Conservation (phyloP, 805 yeast species). For the Wickerhamia fluorescens region DNA sequence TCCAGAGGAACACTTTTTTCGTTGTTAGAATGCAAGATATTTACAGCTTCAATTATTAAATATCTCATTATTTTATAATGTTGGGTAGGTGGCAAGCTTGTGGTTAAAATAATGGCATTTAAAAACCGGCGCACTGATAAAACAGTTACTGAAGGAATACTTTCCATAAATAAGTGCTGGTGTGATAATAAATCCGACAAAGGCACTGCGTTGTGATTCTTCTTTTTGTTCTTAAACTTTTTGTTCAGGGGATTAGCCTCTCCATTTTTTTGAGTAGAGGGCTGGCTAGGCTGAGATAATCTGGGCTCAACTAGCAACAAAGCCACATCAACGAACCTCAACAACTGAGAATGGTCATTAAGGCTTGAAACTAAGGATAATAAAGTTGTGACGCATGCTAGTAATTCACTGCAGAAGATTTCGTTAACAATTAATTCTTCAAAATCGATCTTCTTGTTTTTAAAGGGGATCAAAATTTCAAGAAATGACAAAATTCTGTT, state of each 20-base stretch:
- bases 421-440: slow-evolving; percentile 32
- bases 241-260: slow-evolving; percentile 7
- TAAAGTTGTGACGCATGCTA: slow-evolving; percentile 16
- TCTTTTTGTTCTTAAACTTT: slow-evolving; percentile 37
- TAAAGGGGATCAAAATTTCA: slow-evolving; percentile 55
- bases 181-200: slow-evolving; percentile 66
- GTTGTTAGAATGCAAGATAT: slow-evolving; percentile 16
- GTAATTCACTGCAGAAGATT: slow-evolving; percentile 31
- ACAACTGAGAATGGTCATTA: slow-evolving; percentile 45
- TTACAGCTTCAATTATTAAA: slow-evolving; percentile 28
- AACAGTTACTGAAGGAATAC: slow-evolving; percentile 33
- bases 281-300: slow-evolving; percentile 6
- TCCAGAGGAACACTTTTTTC: slow-evolving; percentile 22
- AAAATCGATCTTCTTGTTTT: slow-evolving; percentile 23
- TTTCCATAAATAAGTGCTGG: slow-evolving; percentile 44
- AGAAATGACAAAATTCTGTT: slow-evolving; percentile 44
- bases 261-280: background rate
- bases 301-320: slow-evolving; percentile 36
- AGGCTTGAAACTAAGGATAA: slow-evolving; percentile 30
- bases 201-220: slow-evolving; percentile 38
- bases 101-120: slow-evolving; percentile 38
- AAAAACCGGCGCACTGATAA: slow-evolving; percentile 40
- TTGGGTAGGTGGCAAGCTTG: slow-evolving; percentile 54
- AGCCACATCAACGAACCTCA: slow-evolving; percentile 54
- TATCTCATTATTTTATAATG: slow-evolving; percentile 47